These are phyloP conservation scores for Phalaenopsis equestris DNA, from an alignment of 106 monocot genomes.

Conservation along the genomic window DNA sequence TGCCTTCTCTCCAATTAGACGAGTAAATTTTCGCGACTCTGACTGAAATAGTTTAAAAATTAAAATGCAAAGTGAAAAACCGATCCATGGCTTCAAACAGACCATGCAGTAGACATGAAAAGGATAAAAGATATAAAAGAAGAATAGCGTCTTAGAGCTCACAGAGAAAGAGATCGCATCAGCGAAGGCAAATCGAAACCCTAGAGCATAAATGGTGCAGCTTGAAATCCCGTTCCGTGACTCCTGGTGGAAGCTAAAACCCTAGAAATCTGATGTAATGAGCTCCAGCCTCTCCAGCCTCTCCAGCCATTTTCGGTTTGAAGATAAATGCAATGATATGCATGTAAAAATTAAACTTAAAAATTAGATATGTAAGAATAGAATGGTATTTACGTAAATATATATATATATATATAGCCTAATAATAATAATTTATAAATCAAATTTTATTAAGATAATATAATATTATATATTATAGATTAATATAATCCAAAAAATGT, in stretches of 20 bases:
- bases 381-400: too few relatives aligned
- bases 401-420: too few relatives aligned
- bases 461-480: too few relatives aligned
- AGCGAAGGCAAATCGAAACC: neutral
- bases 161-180: neutral
- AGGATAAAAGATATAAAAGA: neutral
- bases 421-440: too few relatives aligned
- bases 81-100: neutral
- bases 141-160: neutral
- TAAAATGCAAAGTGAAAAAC: neutral
- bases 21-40: neutral
- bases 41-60: neutral
- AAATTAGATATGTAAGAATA: too few relatives aligned
- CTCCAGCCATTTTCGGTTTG: too few relatives aligned
- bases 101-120: neutral
- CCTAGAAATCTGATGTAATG: too few relatives aligned
- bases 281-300: too few relatives aligned
- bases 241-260: neutral
- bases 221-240: neutral
- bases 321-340: too few relatives aligned
- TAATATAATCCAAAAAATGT: too few relatives aligned
- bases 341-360: too few relatives aligned
- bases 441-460: too few relatives aligned
- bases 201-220: neutral
- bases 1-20: neutral